Percentiles rank a stretch among this genome's conserved stretches.
phyloP scores from a whole-genome alignment of 768 basidiomycete genomes.

The Lactarius tabidus region DNA sequence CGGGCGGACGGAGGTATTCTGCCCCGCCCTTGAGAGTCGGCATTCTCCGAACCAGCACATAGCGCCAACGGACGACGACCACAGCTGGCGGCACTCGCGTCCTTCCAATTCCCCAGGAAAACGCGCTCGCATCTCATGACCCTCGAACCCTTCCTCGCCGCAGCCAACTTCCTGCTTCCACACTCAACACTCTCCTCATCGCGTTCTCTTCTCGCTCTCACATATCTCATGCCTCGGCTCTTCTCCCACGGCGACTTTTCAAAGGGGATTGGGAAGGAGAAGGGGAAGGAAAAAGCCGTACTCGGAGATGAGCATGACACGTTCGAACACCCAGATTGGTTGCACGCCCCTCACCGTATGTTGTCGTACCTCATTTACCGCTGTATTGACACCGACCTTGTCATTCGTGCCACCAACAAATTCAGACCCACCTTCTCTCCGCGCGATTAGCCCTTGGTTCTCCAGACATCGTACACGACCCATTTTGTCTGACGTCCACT shows the following conservation, averaged over 20 bases:
- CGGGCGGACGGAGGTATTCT: no score
- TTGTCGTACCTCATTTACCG: neutral
- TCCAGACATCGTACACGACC: neutral
- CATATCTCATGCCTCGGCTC: slow-evolving; percentile 1
- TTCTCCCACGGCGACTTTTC: slow-evolving; percentile 10
- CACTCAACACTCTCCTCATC: slow-evolving; percentile 10
- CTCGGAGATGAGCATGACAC: slow-evolving; percentile 16
- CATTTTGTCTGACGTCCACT: neutral
- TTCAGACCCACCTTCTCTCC: slow-evolving; percentile 9
- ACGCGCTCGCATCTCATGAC: neutral
- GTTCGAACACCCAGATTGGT: slow-evolving; percentile 21
- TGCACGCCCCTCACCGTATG: slow-evolving; percentile 20
- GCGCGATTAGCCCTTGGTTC: neutral
- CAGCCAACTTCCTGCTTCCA: slow-evolving; percentile 21
- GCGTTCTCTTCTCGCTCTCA: slow-evolving; percentile 13
- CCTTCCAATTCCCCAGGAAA: neutral
- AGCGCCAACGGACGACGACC: neutral
- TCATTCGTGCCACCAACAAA: neutral
- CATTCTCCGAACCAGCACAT: neutral
- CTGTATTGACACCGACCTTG: neutral
- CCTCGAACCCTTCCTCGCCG: slow-evolving; percentile 20
- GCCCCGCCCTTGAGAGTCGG: neutral
- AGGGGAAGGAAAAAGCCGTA: slow-evolving; percentile 21
- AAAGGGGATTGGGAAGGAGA: slow-evolving; percentile 18
- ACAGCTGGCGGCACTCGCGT: neutral